Conservation (phyloP, 2,329 filamentous ascomycete species). For the Aspergillus persii region DNA sequence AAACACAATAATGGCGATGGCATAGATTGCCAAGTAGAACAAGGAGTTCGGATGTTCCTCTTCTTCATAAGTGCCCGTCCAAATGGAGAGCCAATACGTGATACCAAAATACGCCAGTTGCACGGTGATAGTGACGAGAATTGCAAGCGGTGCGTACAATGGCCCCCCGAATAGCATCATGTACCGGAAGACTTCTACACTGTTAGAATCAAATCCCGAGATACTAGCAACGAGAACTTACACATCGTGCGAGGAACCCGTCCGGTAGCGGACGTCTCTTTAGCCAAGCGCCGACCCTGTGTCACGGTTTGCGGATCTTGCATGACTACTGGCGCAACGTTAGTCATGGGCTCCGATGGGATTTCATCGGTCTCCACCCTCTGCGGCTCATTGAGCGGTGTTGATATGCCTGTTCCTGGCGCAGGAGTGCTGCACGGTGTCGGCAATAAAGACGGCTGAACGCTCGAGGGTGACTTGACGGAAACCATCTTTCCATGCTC, state of each 20-base stretch:
- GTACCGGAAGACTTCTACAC: constrained; percentile 20
- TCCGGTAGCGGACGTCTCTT: constrained; percentile 24
- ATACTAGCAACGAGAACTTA: constrained; percentile 9
- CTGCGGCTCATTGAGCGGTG: not conserved
- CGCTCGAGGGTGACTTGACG: constrained; percentile 6
- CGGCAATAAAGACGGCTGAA: not conserved
- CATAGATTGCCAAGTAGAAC: constrained; percentile 57
- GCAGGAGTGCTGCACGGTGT: constrained; percentile 8
- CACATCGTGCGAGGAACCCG: constrained; percentile 25
- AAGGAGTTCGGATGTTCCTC: constrained; percentile 14
- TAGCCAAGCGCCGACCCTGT: constrained; percentile 11
- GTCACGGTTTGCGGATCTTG: constrained; percentile 6
- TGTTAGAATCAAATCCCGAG: not conserved
- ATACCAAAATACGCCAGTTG: constrained; percentile 28
- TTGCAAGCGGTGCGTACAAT: constrained; percentile 18
- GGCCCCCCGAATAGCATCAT: constrained; percentile 26
- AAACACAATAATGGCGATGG: constrained; percentile 43
- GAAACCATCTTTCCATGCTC: constrained; percentile 20
- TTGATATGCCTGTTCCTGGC: constrained; percentile 1
- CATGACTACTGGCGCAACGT: not conserved
- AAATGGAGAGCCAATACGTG: constrained; percentile 31
- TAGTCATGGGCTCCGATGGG: constrained; percentile 6
- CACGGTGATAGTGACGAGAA: constrained; percentile 21
- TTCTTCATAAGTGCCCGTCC: constrained; percentile 24
- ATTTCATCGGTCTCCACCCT: constrained; percentile 3